phyloP scores from a whole-genome alignment of 2,329 filamentous ascomycete species.

The Eutypa lata region DNA sequence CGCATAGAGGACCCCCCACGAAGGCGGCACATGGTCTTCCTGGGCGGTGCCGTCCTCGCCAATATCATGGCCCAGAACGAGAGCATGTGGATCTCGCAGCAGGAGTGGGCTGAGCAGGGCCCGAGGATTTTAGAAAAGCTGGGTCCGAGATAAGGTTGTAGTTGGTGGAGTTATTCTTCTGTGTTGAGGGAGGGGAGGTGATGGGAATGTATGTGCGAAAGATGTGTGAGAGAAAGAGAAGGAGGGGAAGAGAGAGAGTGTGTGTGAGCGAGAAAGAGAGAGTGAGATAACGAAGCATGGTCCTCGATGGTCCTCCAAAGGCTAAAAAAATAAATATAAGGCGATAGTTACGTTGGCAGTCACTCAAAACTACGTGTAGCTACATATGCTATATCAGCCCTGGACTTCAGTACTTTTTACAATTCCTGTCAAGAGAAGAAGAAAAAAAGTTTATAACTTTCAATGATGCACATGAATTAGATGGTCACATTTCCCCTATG shows the following conservation, averaged over 20 bases:
- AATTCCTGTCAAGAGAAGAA: no score
- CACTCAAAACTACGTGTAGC: no score
- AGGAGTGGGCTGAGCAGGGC: slow-evolving; percentile 95
- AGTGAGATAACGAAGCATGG: background rate
- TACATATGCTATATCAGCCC: no score
- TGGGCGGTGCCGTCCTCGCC: slow-evolving; percentile 91
- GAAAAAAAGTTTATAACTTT: no score
- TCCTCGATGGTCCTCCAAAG: no score
- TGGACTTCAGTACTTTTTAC: no score
- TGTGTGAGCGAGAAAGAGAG: background rate
- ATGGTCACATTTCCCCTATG: no score
- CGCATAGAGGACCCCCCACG: slow-evolving; percentile 96
- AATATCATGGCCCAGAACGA: slow-evolving; percentile 99
- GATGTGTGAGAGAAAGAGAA: background rate
- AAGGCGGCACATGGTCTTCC: slow-evolving; percentile 98
- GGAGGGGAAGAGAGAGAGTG: background rate
- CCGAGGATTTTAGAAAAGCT: slow-evolving; percentile 83
- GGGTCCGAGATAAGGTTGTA: slow-evolving; percentile 82
- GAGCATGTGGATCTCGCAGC: slow-evolving; percentile 97
- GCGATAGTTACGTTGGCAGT: no score
- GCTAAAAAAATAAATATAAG: background rate
- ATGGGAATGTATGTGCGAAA: background rate
- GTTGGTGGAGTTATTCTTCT: no score
- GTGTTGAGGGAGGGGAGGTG: no score
- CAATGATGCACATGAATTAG: no score